phyloP scores from a whole-genome alignment of 1,284 basidiomycete genomes.

The Golubevia pallescens region DNA sequence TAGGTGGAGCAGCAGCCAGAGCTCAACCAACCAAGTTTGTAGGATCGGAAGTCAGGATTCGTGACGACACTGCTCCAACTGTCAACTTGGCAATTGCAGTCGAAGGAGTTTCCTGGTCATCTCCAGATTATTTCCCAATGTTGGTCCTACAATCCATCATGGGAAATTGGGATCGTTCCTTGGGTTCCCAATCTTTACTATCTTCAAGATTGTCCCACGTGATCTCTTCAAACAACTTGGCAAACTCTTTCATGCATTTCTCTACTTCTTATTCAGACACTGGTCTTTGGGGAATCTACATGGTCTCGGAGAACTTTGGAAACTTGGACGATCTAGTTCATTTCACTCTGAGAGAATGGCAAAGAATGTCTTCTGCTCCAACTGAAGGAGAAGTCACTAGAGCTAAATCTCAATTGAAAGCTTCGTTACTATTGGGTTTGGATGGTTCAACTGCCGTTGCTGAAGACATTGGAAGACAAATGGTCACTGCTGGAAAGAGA shows the following conservation, averaged over 20 bases:
- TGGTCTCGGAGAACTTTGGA: constrained; percentile 84
- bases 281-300: constrained; percentile 98
- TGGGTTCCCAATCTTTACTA: constrained; percentile 87
- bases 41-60: constrained; percentile 93
- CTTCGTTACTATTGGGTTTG: constrained; percentile 83
- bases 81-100: constrained; percentile 95
- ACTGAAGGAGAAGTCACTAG: constrained; percentile 88
- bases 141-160: constrained; percentile 97
- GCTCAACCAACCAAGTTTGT: constrained; percentile 79
- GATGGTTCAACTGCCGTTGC: constrained; percentile 96
- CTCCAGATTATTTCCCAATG: constrained; percentile 99
- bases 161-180: constrained; percentile 98
- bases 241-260: constrained; percentile 99
- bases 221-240: constrained; percentile 90
- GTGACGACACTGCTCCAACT: constrained; percentile 86
- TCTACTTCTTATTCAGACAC: constrained; percentile 99
- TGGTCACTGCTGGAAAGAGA: constrained; percentile 82
- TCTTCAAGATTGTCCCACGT: constrained; percentile 91
- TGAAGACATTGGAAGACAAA: constrained; percentile 96
- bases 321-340: constrained; percentile 93
- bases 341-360: constrained; percentile 96
- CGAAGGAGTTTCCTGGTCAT: constrained; percentile 96
- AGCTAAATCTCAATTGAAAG: constrained; percentile 97
- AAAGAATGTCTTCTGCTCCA: constrained; percentile 88
- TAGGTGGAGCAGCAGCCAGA: constrained; percentile 69